Evolutionary conservation across 75 land plant species (phyloP), one percentile per base, ranked within the genome.

Genomic region (Pinus taeda): DNA sequence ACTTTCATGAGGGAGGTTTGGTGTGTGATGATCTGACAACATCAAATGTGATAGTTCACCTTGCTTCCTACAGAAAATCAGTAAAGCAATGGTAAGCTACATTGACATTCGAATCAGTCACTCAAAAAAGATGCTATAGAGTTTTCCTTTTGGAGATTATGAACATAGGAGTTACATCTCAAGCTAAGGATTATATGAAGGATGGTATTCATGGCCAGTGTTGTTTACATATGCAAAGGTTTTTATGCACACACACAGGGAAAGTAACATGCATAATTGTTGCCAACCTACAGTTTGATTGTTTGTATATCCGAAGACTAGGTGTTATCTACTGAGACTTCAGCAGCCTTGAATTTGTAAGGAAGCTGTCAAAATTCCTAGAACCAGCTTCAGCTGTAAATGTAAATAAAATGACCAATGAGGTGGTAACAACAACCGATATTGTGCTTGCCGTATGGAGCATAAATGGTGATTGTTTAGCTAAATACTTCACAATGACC

Each of bases 21-120:
- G 74, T 97, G 74, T 98, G 95, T 80, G 99, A 95, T 69, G 95
- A 97, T 72, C 83, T 97, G 59, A 97, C 99, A 57, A 97, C 99
- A 65, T 97, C 99, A 80, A 97, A 97, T 78, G 89, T 97, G 95
- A 81, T 97, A 66, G 59, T 97, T n/a, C 76, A 70, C 21, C 78
- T 97, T 81, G 78, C 89, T 59, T 88, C 98, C 13, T 97, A 97
- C 71, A 88, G 90, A 76, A 94, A 88, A 78, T 79, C 95, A 20
- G 95, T 98, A 26, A 97, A 91, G 82, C 94, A 90, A 29, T 97
- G 98, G 98, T 91, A 88, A 56, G 85, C 94, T 12, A 94, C 99
- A 7, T 57, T 89, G 79, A 94, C 33, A 33, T 33, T 33, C 33
- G 33, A 33, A 33, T 33, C 33, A 33, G 1, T 33, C 33, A 0